A percentile compares a stretch with the other conserved stretches of the same genome.
Conservation (phyloP, 2,329 filamentous ascomycete genomes). For the Aspergillus felis region DNA sequence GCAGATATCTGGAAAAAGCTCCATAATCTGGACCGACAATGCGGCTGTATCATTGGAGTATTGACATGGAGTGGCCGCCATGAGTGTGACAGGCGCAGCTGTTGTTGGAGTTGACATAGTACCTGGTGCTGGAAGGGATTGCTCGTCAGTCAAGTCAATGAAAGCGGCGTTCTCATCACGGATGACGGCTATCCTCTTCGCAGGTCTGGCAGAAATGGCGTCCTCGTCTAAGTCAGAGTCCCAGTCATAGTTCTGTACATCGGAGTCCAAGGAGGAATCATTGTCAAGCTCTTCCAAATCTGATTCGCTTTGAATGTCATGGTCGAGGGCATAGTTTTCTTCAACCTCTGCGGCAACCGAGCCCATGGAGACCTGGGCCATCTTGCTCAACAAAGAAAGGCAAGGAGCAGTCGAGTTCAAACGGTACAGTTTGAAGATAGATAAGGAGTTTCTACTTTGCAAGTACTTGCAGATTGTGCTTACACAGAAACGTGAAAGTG, state of each 20-base stretch:
- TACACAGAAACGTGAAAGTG: background rate
- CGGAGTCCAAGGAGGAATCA: background rate
- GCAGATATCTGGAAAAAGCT: slow-evolving; percentile 48
- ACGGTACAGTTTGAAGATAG: background rate
- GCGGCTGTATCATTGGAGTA: background rate
- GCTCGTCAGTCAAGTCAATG: background rate
- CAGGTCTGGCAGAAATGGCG: background rate
- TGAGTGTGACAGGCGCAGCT: background rate
- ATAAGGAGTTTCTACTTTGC: background rate
- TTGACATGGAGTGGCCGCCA: background rate
- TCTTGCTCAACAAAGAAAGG: background rate
- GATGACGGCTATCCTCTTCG: background rate
- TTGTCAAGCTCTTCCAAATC: background rate
- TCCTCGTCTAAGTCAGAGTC: background rate
- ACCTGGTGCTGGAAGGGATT: background rate
- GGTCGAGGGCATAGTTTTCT: background rate
- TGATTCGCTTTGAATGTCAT: background rate
- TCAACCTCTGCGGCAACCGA: background rate
- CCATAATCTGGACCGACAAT: slow-evolving; percentile 25
- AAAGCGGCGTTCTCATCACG: background rate
- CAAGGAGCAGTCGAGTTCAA: background rate
- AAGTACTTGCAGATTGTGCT: background rate
- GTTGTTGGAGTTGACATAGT: background rate
- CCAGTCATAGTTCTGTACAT: background rate
- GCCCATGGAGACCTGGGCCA: background rate